These are phyloP conservation scores for Candida labiduridarum DNA, from an alignment of 1,139 yeast genomes.

Conservation along the genomic window DNA sequence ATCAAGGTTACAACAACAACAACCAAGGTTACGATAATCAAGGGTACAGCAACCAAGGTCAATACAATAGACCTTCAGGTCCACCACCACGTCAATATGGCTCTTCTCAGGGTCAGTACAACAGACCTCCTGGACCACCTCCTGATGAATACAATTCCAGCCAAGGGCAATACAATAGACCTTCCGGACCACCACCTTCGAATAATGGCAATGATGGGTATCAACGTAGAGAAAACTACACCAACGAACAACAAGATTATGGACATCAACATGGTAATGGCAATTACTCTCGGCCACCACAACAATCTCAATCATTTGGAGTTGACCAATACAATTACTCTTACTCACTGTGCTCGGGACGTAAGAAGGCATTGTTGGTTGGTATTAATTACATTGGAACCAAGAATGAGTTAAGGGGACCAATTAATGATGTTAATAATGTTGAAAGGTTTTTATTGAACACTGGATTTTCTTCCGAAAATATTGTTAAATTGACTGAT, in stretches of 20 bases:
- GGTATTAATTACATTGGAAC: slow-evolving; percentile 88
- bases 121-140: slow-evolving; percentile 12
- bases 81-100: slow-evolving; percentile 8
- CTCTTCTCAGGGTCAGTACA: slow-evolving; percentile 7
- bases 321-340: slow-evolving; percentile 47
- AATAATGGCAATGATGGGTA: slow-evolving; percentile 1
- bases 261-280: slow-evolving; percentile 15
- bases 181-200: slow-evolving; percentile 11
- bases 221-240: slow-evolving; percentile 5
- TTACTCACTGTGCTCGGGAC: slow-evolving; percentile 77
- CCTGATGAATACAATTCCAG: slow-evolving; percentile 3
- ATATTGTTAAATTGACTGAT: slow-evolving; percentile 84
- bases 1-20: not conserved
- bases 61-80: slow-evolving; percentile 13
- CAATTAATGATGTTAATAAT: slow-evolving; percentile 80
- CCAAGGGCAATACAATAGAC: slow-evolving; percentile 11
- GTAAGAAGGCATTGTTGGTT: slow-evolving; percentile 76
- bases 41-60: not conserved
- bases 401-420: slow-evolving; percentile 73
- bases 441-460: slow-evolving; percentile 58
- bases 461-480: slow-evolving; percentile 72
- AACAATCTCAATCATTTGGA: slow-evolving; percentile 36
- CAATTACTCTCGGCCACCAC: slow-evolving; percentile 26
- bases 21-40: slow-evolving; percentile 12
- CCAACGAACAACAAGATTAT: slow-evolving; percentile 8